Conservation (phyloP, 139 green algal species). For the Volvox africanus region DNA sequence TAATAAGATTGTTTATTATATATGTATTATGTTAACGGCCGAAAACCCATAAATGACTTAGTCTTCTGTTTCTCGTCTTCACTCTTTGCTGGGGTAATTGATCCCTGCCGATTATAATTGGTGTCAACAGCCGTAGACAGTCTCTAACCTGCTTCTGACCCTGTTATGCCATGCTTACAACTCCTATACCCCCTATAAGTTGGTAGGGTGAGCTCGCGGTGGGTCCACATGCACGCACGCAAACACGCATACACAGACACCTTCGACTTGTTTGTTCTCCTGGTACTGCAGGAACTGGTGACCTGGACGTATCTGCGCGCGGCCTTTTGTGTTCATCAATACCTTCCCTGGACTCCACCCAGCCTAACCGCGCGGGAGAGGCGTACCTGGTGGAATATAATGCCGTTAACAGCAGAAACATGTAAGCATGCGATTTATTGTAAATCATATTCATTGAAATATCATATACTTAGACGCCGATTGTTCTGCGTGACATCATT, state of each 20-base stretch:
- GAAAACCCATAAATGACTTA: no score
- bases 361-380: background rate
- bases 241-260: no score
- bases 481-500: no score
- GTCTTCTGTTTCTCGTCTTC: no score
- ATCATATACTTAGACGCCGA: background rate
- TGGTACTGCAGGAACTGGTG: background rate
- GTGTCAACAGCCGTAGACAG: background rate
- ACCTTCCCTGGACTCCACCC: background rate
- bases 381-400: background rate
- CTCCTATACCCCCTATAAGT: no score
- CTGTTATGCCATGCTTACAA: background rate
- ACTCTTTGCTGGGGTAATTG: background rate
- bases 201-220: no score
- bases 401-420: slow-evolving; percentile 32
- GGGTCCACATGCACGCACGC: no score
- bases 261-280: background rate
- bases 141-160: background rate
- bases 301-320: background rate
- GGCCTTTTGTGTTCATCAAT: background rate
- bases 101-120: background rate
- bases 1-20: no score
- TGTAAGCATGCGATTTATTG: background rate
- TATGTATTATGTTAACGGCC: no score
- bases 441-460: background rate